phyloP scores from a whole-genome alignment of 768 basidiomycete genomes.

The Amanita rimosa region DNA sequence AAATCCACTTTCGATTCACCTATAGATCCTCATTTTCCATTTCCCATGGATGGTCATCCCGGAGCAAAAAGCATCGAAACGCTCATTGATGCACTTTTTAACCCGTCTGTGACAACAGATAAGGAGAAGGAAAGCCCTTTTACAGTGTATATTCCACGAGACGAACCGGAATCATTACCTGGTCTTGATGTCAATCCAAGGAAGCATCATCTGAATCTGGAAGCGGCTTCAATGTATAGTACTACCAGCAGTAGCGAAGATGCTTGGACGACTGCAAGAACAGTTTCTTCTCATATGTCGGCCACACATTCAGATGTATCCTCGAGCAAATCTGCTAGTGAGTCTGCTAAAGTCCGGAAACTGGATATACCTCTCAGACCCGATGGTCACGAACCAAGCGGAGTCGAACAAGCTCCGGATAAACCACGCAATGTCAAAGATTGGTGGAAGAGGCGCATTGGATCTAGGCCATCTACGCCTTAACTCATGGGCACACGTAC shows the following conservation, averaged over 20 bases:
- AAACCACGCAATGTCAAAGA: neutral
- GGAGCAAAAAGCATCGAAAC: slow-evolving; percentile 53
- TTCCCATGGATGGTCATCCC: slow-evolving; percentile 35
- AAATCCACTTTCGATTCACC: neutral
- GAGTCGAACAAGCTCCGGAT: neutral
- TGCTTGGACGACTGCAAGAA: slow-evolving; percentile 5
- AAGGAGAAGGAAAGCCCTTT: slow-evolving; percentile 28
- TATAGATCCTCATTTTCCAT: slow-evolving; percentile 8
- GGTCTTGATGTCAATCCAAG: neutral
- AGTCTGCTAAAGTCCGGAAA: slow-evolving; percentile 1
- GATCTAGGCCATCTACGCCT: slow-evolving; percentile 3
- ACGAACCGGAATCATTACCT: neutral
- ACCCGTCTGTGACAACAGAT: slow-evolving; percentile 45
- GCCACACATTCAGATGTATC: neutral
- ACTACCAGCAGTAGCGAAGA: slow-evolving; percentile 2
- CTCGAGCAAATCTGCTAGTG: slow-evolving; percentile 1
- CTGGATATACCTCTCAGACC: neutral
- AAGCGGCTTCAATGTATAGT: slow-evolving; percentile 7
- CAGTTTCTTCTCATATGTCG: slow-evolving; percentile 3
- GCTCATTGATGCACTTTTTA: slow-evolving; percentile 73
- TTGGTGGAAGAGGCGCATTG: slow-evolving; percentile 2
- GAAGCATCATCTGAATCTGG: neutral
- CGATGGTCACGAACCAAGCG: neutral
- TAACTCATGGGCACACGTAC: neutral
- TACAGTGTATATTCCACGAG: slow-evolving; percentile 16